Evolutionary conservation across 768 basidiomycete species (phyloP).

Genomic region (Boletus speciosus): DNA sequence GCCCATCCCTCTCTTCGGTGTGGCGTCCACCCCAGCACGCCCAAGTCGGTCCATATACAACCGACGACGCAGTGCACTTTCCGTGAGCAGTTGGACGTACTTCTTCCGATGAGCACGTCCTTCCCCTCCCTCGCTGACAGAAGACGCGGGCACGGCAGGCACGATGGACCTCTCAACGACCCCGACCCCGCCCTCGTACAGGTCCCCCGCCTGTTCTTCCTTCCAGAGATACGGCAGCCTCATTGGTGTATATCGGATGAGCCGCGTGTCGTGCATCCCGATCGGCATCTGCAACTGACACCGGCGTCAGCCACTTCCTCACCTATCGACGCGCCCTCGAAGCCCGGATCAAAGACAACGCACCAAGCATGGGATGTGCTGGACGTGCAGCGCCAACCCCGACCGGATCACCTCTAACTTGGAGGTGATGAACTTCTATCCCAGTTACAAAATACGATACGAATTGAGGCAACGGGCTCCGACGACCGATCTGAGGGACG

Average conservation of each 20-base stretch:
- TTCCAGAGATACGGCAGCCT: constrained; percentile 15
- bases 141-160: not conserved
- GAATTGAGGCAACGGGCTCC: not conserved
- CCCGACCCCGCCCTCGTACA: not conserved
- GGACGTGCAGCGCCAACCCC: constrained; percentile 5
- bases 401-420: constrained; percentile 24
- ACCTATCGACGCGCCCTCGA: not conserved
- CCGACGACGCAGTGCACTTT: constrained; percentile 20
- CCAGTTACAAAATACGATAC: no score
- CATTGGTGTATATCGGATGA: constrained; percentile 17
- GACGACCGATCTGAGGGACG: not conserved
- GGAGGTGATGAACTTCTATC: constrained; percentile 11
- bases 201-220: constrained; percentile 1
- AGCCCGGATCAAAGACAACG: not conserved
- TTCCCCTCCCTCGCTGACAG: not conserved
- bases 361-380: constrained; percentile 18
- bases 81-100: constrained; percentile 20
- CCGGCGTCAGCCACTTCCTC: constrained; percentile 1
- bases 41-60: constrained; percentile 7
- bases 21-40: not conserved
- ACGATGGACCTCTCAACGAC: not conserved
- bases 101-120: constrained; percentile 9
- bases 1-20: not conserved
- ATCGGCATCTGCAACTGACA: constrained; percentile 13
- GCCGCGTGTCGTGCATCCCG: constrained; percentile 13